Evolutionary conservation across 441 rosid genomes (phyloP), one percentile per base, ranked within the genome.

Genomic region (Bocquillonia castaneifolia): DNA sequence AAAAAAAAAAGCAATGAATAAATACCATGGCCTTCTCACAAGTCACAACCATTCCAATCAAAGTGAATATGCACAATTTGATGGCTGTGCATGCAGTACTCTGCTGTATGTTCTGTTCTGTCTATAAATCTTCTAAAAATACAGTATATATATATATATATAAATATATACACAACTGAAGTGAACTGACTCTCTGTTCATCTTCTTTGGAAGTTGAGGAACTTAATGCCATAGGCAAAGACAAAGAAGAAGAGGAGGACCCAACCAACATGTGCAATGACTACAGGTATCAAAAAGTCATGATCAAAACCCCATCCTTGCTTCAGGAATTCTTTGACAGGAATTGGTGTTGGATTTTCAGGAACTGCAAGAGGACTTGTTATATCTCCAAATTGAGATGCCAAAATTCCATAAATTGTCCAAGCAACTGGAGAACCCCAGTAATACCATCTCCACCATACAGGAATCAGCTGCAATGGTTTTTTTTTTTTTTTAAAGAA

Each of bases 371-470:
- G 18, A 5, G 18, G 59, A n/a, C 31, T 36, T 5, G 36, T 71
- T 29, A 32, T 56, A 69, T 85, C 83, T 1, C 86, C 85, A 18
- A 83, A 34, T 68, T 86, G 93, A 29, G 89, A 85, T 40, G 86
- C 75, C 69, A 87, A 78, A 7, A 85, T 74, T 2, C 92, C 92
- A 50, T 87, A 74, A 44, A 87, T 67, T 59, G 92, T 85, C 92
- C 92, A 87, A 15, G 90, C 82, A 57, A 85, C 85, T 14, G 92
- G 92, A 15, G 80, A 79, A 2, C 68, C 80, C 89, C 88, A 83
- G 59, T 82, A 84, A 70, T 80, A 86, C 89, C 89, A 87, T 48
- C 88, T 82, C 92, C 90, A 83, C 88, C 87, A 85, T 14, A 81
- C 56, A 2, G 88, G 90, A 25, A 83, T 79, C 39, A 70, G 78